Base-by-base conservation (phyloP, 148 eudicot species). In the Rhododendron griersonianum region DNA sequence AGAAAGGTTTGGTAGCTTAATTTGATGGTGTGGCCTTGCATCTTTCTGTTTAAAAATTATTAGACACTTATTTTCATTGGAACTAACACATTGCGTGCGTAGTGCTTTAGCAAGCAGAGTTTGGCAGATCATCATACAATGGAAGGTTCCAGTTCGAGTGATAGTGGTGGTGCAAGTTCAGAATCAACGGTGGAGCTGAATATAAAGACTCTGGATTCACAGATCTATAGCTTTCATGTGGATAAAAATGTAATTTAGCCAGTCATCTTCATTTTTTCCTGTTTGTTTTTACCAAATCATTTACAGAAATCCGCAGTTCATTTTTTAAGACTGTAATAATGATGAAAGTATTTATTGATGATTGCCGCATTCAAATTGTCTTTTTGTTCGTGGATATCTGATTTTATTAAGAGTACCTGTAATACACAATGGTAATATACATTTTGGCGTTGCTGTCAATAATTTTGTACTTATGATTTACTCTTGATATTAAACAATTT, bases 141-240 rank as follows among this genome's bases (percentile, higher is more conserved):
- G 84, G 98, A 94, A 82, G 95, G 90, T 86, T 88, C 94, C 57
- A 86, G 94, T 85, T 83, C 87, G 4, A 91, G 93, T 86, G 90
- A 88, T 88, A 90, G 79, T 33, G 63, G 91, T 55, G 87, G 87
- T 89, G 91, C 84, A 47, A 87, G 83, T 86, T 88, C 95, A 21
- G 93, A 91, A 59, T 90, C 98, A 78, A 86, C 61, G 57, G 86
- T 95, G 86, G 94, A 92, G 89, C 93, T 95, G 80, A 94, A 95
- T 84, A 89, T 95, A 91, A 95, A 95, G 93, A 95, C 98, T 84
- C 86, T 95, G 45, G 95, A 95, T 90, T 95, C 98, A 50, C 93
- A 89, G 82, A 91, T 89, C 69, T 92, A 87, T 88, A 89, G 83
- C 82, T 93, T 95, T 84, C 86, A 77, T 9, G 94, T 91, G 86